Base-by-base conservation (phyloP, 2,329 filamentous ascomycete genomes). In the Parascedosporium putredinis region DNA sequence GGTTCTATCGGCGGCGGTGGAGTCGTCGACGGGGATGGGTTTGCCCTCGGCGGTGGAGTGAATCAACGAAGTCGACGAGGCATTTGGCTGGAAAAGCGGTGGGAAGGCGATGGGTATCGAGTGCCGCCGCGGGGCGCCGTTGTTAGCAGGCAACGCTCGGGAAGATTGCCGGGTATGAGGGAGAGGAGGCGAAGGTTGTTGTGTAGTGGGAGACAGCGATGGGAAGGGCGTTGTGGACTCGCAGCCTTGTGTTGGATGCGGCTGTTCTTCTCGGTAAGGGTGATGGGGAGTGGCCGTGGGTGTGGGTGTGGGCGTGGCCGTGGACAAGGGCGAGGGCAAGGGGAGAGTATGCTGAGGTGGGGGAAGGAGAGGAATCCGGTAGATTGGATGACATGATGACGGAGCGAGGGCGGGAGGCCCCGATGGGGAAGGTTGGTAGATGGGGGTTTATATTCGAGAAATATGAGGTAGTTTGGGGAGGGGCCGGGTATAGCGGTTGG, bases 1-100 rank as follows among this genome's bases (percentile, higher is more conserved):
- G n/a, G 77, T 81, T 54, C 76, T 73, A 57, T 78, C 67, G 44
- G 76, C 70, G 47, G 74, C 70, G 3, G 74, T 78, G 53, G 68
- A 25, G 49, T 76, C 70, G 62, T 80, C 75, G 48, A 82, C 66
- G 6, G 74, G 74, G 43, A 78, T 76, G 47, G 76, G 72, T 52
- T 64, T 73, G 18, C 75, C 76, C 57, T 77, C 70, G 44, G 76
- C 76, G n/a, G 71, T 76, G 23, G 73, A 77, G 23, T 73, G 65
- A 31, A 74, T 69, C 2, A 79, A 65, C 27, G 73, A 77, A 3
- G 75, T 74, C 14, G 74, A 75, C 10, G 75, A 75, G 2, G 68
- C 64, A 51, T 74, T 72, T 47, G 70, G 66, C 52, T 72, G 68
- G 54, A 71, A 72, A 44, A 74, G 64, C 10, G 69, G 69, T 36